Conservation (phyloP, 2,329 filamentous ascomycete genomes). For the Calonectria montana region DNA sequence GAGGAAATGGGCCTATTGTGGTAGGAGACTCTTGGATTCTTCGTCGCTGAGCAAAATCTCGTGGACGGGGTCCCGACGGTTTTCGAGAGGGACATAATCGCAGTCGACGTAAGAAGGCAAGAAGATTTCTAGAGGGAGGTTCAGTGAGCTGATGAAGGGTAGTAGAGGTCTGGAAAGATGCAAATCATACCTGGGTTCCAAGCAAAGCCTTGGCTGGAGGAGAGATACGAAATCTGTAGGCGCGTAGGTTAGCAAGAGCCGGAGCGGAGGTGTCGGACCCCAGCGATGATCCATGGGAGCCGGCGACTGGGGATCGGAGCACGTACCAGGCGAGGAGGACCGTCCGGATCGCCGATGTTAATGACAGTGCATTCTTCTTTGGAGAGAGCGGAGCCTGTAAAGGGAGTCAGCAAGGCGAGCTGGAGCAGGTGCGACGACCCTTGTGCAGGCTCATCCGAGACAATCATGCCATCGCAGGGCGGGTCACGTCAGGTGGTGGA, state of each 20-base stretch:
- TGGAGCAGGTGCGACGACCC: neutral
- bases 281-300: neutral
- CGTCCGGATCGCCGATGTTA: conserved; percentile 80
- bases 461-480: conserved; percentile 25
- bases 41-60: conserved; percentile 84
- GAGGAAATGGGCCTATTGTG: conserved; percentile 59
- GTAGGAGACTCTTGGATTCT: conserved; percentile 76
- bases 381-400: conserved; percentile 75
- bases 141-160: conserved; percentile 15
- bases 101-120: conserved; percentile 81
- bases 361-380: conserved; percentile 84
- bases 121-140: conserved; percentile 74
- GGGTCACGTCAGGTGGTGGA: conserved; percentile 24
- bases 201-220: conserved; percentile 82
- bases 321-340: conserved; percentile 77
- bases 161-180: neutral
- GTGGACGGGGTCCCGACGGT: conserved; percentile 80
- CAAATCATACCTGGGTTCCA: conserved; percentile 78
- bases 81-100: conserved; percentile 80
- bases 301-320: neutral
- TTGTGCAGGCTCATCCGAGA: conserved; percentile 12
- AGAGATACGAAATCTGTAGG: conserved; percentile 79
- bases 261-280: neutral
- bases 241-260: neutral
- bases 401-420: conserved; percentile 42